Evolutionary conservation across 1,284 basidiomycete species (phyloP).

Genomic region (Apiotrichum veenhuisii): DNA sequence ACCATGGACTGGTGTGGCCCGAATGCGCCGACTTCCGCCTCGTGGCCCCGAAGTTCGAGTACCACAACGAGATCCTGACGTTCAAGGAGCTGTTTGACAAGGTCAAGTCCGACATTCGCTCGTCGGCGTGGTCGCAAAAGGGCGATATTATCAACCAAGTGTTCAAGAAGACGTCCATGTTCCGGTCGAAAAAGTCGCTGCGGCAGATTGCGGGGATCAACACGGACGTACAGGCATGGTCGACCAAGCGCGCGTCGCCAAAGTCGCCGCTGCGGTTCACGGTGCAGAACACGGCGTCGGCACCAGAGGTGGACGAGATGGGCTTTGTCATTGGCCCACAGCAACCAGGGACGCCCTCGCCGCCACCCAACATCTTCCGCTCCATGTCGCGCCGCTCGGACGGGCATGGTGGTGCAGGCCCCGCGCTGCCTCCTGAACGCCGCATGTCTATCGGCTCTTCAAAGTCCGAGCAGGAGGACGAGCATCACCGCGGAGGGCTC

Average conservation of each 20-base stretch:
- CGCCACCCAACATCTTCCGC: not conserved
- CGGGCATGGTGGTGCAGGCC: not conserved
- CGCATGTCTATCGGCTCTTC: not conserved
- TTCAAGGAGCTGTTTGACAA: constrained; percentile 77
- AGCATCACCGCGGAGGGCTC: not conserved
- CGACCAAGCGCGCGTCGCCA: not conserved
- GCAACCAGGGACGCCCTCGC: not conserved
- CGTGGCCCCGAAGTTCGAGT: constrained; percentile 60
- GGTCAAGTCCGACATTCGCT: constrained; percentile 60
- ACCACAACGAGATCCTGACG: constrained; percentile 81
- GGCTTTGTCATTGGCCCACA: not conserved
- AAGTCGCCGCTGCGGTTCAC: constrained; percentile 16
- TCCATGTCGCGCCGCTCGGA: not conserved
- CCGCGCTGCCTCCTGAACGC: not conserved
- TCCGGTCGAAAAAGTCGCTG: constrained; percentile 37
- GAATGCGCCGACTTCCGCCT: constrained; percentile 55
- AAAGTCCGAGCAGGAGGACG: not conserved
- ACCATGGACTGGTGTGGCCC: constrained; percentile 35
- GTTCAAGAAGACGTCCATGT: constrained; percentile 42
- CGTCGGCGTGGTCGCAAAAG: constrained; percentile 47
- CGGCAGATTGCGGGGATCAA: constrained; percentile 25
- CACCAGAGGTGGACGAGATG: constrained; percentile 14
- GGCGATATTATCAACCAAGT: constrained; percentile 47
- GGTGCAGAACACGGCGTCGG: constrained; percentile 12
- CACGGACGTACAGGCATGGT: constrained; percentile 4